Percentiles rank a stretch among this genome's conserved stretches.
These are phyloP conservation scores for Hansenula sp. DNA, from an alignment of 1,139 yeast species.

Conservation along the genomic window DNA sequence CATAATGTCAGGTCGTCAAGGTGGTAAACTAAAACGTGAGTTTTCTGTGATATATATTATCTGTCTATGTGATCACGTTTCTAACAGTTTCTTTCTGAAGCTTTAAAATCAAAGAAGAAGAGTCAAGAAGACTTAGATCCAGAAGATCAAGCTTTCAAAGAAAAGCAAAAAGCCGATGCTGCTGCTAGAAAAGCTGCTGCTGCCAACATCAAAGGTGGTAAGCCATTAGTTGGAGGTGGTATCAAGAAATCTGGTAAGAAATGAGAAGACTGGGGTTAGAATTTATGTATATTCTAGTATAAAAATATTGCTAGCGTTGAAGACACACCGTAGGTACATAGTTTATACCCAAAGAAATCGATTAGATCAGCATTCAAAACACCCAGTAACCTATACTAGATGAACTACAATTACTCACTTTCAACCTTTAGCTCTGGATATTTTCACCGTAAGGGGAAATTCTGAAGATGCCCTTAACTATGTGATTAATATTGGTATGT, in stretches of 20 bases:
- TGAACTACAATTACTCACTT: no score
- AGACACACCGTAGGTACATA: no score
- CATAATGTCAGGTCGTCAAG: conserved; percentile 68
- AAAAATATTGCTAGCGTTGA: no score
- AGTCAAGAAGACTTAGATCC: conserved; percentile 71
- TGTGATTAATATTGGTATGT: no score
- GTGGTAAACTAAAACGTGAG: conserved; percentile 48
- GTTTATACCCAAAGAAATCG: no score
- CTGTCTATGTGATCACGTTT: background rate
- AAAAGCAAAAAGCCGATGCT: conserved; percentile 92
- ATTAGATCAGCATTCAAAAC: no score
- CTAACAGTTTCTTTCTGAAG: conserved; percentile 5
- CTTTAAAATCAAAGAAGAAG: conserved; percentile 59
- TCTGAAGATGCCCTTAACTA: no score
- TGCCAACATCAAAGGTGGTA: conserved; percentile 81
- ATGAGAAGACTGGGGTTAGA: no score
- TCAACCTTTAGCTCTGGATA: no score
- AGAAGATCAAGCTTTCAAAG: conserved; percentile 86
- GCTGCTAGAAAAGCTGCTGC: conserved; percentile 91
- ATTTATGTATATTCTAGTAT: no score
- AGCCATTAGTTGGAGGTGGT: conserved; percentile 90
- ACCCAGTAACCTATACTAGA: no score
- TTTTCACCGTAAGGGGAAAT: no score
- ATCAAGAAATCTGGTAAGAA: conserved; percentile 85
- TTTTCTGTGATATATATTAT: background rate